Evolutionary conservation across 768 basidiomycete species (phyloP), one percentile per base, ranked within the genome.

Genomic region (Ramaria sp.): DNA sequence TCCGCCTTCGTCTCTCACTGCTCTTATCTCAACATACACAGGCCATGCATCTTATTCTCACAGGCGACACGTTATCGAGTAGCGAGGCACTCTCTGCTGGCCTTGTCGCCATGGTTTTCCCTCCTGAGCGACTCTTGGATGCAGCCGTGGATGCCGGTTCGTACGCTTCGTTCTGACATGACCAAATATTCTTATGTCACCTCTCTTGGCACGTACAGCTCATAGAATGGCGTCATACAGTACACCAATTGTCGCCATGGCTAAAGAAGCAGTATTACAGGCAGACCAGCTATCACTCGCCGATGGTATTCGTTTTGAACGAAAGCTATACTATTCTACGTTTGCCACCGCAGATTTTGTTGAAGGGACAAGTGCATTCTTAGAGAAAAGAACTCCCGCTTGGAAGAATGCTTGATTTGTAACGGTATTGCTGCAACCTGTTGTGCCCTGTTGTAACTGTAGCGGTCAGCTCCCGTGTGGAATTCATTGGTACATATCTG

Each of bases 41-140:
- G 63, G 79, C 80, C 5, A 81, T 81, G 78, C 79, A 81, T 60
- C 71, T 81, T 67, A 74, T 79, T 55, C 62, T 80, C 30, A 79
- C 80, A 0, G 78, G 79, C 1, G 68, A 73, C 43, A 73, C 64
- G 62, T 69, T 81, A 13, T 65, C 69, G 13, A 79, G 78, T 0
- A 64, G 69, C 30, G 73, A 78, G 51, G 80, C 79, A 0, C 71
- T 69, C 31, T 65, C 66, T 3, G 75, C 73, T 51, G 80, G 80
- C 1, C 65, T 81, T n/a, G 73, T 79, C 24, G 70, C 70, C 41
- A 69, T 75, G 49, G 68, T 80, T 38, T 72, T 77, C 0, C 65
- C 65, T 1, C 67, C 66, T 24, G 68, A 70, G 4, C 67, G 71
- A 54, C 72, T 75, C n/a, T 65, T 78, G 4, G 66, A 70, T 3